Evolutionary conservation across 169 alveolate species (phyloP), one percentile per base, ranked within the genome.

Genomic region (Eimeria falciformis): DNA sequence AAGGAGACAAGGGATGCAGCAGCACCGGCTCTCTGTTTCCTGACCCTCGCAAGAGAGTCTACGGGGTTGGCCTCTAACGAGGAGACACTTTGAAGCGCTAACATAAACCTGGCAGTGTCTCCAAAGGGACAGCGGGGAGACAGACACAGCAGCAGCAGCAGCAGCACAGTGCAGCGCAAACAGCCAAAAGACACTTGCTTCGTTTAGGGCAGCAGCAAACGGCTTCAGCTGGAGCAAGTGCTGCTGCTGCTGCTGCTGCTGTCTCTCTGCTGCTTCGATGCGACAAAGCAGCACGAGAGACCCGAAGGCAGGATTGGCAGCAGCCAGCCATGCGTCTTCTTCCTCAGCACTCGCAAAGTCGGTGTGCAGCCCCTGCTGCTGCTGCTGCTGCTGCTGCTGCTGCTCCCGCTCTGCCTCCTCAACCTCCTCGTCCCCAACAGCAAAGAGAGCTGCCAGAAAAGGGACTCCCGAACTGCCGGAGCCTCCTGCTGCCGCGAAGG

Each of bases 401-500:
- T 62, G 37, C n/a, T 0, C 37, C 21, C 45, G 66, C 21, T 45
- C 85, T 21, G 0, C 55, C 14, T 69, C 81, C 7, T 11, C 81
- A 3, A 33, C 37, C 21, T 75, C 82, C 40, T 27, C 85, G 21
- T 43, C 66, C 43, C 55, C 65, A 7, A 75, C 43, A 17, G 85
- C 85, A 40, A 75, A 75, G 11, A 75, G 62, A 75, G 85, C 85
- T n/a, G 85, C 85, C 12, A 75, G 58, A 11, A 75, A 75, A 23
- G 85, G 85, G 6, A 43, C 66, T 21, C 40, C 50, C 25, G 82
- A 58, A 46, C 66, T 47, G 2, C 18, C 65, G 55, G 58, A 23
- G 29, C 11, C 62, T 0, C 29, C 25, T 21, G 62, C 58, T 40
- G 66, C 85, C 21, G 85, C 7, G 18, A 46, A 40, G 43, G 85